Evolutionary conservation across 2,329 filamentous ascomycete genomes (phyloP).

Genomic region (Monilinia polystroma): DNA sequence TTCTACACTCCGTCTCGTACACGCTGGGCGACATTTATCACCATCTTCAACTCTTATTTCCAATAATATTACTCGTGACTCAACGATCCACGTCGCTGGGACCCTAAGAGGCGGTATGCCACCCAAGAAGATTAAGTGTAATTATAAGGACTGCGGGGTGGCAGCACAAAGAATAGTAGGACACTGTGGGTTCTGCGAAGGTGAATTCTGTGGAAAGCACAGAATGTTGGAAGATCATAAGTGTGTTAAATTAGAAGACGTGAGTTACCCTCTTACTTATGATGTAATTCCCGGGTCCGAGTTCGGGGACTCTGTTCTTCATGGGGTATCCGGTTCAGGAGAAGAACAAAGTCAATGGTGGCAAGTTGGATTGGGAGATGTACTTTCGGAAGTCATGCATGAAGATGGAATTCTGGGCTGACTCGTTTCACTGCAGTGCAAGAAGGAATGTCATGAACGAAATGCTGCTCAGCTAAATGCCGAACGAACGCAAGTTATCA

Average conservation of each 20-base stretch:
- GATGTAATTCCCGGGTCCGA: background rate
- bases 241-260: conserved; percentile 87
- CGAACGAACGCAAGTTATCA: conserved; percentile 92
- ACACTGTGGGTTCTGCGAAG: conserved; percentile 92
- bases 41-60: conserved; percentile 45
- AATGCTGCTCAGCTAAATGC: conserved; percentile 90
- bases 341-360: conserved; percentile 36
- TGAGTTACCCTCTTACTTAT: conserved; percentile 46
- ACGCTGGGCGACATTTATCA: conserved; percentile 56
- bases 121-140: conserved; percentile 73
- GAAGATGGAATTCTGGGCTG: conserved; percentile 9
- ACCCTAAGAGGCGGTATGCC: conserved; percentile 60
- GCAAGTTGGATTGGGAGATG: conserved; percentile 43
- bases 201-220: conserved; percentile 94
- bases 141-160: conserved; percentile 84
- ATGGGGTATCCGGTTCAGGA: background rate
- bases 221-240: conserved; percentile 91
- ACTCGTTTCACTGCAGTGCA: conserved; percentile 58
- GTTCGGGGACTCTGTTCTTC: conserved; percentile 31
- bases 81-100: conserved; percentile 54
- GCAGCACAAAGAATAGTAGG: conserved; percentile 90
- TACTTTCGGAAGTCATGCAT: conserved; percentile 42
- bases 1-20: conserved; percentile 53
- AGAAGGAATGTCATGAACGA: conserved; percentile 92
- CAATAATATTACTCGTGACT: conserved; percentile 49